phyloP scores from a whole-genome alignment of 2,329 filamentous ascomycete genomes.

The Gnomoniopsis smithogilvyi region DNA sequence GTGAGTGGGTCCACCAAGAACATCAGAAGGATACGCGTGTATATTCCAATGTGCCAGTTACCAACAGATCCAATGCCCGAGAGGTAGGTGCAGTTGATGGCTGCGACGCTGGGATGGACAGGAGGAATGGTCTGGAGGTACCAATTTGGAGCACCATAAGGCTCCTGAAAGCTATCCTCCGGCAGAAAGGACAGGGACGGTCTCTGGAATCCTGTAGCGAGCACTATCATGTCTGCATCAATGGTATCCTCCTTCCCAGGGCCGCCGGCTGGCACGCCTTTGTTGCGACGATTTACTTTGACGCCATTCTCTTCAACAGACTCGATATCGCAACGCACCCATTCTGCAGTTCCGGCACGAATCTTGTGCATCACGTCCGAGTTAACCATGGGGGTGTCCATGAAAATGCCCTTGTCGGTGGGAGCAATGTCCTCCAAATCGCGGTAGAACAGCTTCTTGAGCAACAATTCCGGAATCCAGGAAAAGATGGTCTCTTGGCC shows the following conservation, averaged over 20 bases:
- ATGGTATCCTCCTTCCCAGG: constrained; percentile 66
- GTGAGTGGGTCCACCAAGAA: constrained; percentile 78
- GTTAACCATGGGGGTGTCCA: constrained; percentile 84
- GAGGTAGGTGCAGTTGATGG: constrained; percentile 80
- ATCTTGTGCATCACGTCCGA: constrained; percentile 75
- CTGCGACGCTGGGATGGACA: constrained; percentile 66
- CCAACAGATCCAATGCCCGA: constrained; percentile 78
- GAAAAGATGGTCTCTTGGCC: constrained; percentile 73
- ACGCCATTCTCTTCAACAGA: constrained; percentile 63
- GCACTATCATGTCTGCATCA: constrained; percentile 72
- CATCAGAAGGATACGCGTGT: constrained; percentile 82
- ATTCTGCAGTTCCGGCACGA: constrained; percentile 67
- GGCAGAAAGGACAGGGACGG: constrained; percentile 74
- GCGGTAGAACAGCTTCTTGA: constrained; percentile 78
- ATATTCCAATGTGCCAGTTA: constrained; percentile 88
- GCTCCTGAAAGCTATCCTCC: constrained; percentile 66
- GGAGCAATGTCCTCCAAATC: constrained; percentile 75
- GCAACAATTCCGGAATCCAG: constrained; percentile 73
- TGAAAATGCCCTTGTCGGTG: constrained; percentile 70
- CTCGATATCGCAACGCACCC: constrained; percentile 78
- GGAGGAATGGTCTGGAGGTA: constrained; percentile 86
- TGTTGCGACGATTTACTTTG: constrained; percentile 65
- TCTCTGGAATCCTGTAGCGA: constrained; percentile 79
- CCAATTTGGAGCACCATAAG: constrained; percentile 80
- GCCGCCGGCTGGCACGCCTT: constrained; percentile 73